phyloP scores from a whole-genome alignment of 2,329 filamentous ascomycete genomes.

The Leptosphaerulina australis region DNA sequence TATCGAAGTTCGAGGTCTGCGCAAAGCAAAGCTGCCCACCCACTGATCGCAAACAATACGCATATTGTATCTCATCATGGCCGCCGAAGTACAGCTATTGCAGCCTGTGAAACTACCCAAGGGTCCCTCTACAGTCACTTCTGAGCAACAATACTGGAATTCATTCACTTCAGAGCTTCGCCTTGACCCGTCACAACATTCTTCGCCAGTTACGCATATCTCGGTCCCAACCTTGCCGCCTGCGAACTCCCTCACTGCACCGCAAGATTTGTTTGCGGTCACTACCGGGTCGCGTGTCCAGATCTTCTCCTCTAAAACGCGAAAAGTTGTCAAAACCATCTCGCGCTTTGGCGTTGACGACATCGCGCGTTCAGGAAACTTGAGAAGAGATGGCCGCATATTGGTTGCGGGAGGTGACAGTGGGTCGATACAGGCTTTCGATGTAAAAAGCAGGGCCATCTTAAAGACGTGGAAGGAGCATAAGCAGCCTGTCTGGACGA shows the following conservation, averaged over 20 bases:
- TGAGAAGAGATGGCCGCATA: slow-evolving; percentile 85
- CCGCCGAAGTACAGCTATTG: slow-evolving; percentile 81
- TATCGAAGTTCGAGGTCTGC: slow-evolving; percentile 7
- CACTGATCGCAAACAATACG: slow-evolving; percentile 11
- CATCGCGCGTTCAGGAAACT: slow-evolving; percentile 85
- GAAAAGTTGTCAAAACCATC: slow-evolving; percentile 92
- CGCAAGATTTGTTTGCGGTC: slow-evolving; percentile 79
- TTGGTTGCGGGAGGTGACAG: slow-evolving; percentile 90
- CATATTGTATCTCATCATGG: slow-evolving; percentile 63
- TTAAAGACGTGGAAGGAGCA: slow-evolving; percentile 94
- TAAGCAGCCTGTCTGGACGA: slow-evolving; percentile 91
- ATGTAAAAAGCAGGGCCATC: slow-evolving; percentile 86
- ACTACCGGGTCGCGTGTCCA: slow-evolving; percentile 94
- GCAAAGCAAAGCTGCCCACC: slow-evolving; percentile 17
- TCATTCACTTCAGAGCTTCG: slow-evolving; percentile 91
- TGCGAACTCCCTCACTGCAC: slow-evolving; percentile 45
- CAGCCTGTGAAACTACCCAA: slow-evolving; percentile 82
- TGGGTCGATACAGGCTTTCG: slow-evolving; percentile 93
- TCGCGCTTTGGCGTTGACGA: slow-evolving; percentile 81
- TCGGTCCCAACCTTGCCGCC: slow-evolving; percentile 64
- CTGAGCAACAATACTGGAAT: slow-evolving; percentile 96
- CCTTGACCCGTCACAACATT: slow-evolving; percentile 82
- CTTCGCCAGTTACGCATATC: slow-evolving; percentile 89
- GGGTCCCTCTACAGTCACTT: slow-evolving; percentile 80
- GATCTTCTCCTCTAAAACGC: slow-evolving; percentile 88